Conservation (phyloP, 768 basidiomycete species). For the Auricularia heimuer region DNA sequence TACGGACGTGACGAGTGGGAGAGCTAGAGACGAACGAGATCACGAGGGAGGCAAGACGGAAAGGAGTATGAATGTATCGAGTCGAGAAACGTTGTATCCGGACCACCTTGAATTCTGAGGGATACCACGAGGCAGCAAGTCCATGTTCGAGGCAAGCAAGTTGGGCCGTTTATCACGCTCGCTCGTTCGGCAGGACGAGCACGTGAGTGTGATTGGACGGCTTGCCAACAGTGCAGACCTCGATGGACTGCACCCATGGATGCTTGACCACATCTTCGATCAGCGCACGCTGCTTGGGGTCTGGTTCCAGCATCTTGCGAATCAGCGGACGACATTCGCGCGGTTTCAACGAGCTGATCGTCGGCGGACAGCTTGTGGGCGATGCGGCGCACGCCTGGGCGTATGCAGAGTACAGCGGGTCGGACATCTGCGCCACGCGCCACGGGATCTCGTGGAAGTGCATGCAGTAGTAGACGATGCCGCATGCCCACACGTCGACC, state of each 20-base stretch:
- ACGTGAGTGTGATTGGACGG: neutral
- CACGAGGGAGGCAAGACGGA: neutral
- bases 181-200: neutral
- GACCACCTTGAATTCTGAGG: neutral
- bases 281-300: constrained; percentile 62
- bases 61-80: neutral
- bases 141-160: neutral
- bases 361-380: constrained; percentile 38
- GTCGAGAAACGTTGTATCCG: neutral
- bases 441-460: constrained; percentile 97
- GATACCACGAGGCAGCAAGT: neutral
- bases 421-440: constrained; percentile 82
- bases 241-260: constrained; percentile 70
- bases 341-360: constrained; percentile 83
- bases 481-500: constrained; percentile 97
- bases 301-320: constrained; percentile 91
- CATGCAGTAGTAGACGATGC: constrained; percentile 96
- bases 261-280: constrained; percentile 78
- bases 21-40: neutral
- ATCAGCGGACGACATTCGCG: constrained; percentile 74
- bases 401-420: constrained; percentile 76
- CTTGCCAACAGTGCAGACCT: constrained; percentile 52
- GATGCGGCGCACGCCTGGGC: constrained; percentile 27
- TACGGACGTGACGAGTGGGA: neutral
- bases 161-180: neutral